Conservation (phyloP, 2,329 filamentous ascomycete genomes). For the Ilyonectria mors-panacis region DNA sequence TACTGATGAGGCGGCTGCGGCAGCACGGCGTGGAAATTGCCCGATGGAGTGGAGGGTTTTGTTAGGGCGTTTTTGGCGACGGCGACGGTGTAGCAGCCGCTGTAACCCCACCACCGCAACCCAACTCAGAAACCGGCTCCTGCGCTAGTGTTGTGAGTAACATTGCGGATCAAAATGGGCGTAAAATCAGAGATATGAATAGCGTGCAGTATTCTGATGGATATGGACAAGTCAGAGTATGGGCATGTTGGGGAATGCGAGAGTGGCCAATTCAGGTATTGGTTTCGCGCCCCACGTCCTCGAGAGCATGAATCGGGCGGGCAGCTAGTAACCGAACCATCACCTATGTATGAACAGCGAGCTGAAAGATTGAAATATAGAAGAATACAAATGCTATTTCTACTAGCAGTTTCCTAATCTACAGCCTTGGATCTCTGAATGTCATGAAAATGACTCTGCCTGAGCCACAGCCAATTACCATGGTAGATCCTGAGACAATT, state of each 20-base stretch:
- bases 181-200: slow-evolving; percentile 13
- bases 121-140: slow-evolving; percentile 19
- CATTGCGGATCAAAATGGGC: slow-evolving; percentile 3
- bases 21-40: slow-evolving; percentile 44
- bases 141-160: slow-evolving; percentile 18
- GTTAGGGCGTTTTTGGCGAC: slow-evolving; percentile 13
- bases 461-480: slow-evolving; percentile 3
- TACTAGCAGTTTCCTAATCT: background rate
- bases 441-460: background rate
- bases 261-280: no score
- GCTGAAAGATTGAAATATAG: no score
- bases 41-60: slow-evolving; percentile 35
- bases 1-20: slow-evolving; percentile 28
- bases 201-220: background rate
- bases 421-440: background rate
- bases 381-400: no score
- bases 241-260: no score
- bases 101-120: slow-evolving; percentile 7
- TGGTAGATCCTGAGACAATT: background rate
- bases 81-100: slow-evolving; percentile 6
- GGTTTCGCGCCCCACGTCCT: no score
- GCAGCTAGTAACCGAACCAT: no score
- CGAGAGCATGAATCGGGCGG: no score
- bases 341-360: no score
- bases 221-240: background rate